phyloP scores from a whole-genome alignment of 75 land plant genomes.

The Sequoia sempervirens region DNA sequence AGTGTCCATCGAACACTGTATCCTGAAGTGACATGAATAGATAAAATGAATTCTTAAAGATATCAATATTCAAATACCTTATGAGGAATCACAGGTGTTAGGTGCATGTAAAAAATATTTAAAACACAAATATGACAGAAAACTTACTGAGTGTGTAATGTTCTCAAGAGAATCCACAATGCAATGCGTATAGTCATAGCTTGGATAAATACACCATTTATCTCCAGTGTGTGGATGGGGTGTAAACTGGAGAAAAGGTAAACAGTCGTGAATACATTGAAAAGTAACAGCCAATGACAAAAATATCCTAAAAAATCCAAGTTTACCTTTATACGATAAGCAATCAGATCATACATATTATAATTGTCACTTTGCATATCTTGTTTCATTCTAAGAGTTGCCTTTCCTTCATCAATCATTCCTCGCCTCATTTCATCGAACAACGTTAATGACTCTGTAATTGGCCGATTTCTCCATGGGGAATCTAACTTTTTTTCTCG shows the following conservation, averaged over 20 bases:
- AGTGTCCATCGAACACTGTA: background rate
- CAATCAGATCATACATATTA: constrained; percentile 98
- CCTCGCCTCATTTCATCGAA: constrained; percentile 92
- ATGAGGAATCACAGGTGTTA: background rate
- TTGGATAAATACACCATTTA: constrained; percentile 99
- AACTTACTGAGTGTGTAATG: constrained; percentile 90
- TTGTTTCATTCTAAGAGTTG: constrained; percentile 93
- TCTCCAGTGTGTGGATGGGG: constrained; percentile 96
- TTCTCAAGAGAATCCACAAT: constrained; percentile 96
- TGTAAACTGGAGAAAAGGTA: constrained; percentile 50
- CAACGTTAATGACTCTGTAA: constrained; percentile 79
- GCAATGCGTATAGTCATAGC: constrained; percentile 98
- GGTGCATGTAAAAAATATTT: background rate
- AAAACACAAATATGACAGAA: background rate
- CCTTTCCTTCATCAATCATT: constrained; percentile 89
- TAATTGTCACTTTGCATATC: constrained; percentile 98
- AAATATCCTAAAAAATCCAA: background rate
- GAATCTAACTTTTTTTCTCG: constrained; percentile 89
- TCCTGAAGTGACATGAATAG: background rate
- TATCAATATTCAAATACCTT: background rate
- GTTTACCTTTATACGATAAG: constrained; percentile 92
- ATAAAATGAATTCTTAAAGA: background rate
- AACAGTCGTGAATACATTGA: background rate
- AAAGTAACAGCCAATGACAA: constrained; percentile 7
- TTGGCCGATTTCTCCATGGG: constrained; percentile 98